phyloP scores from a whole-genome alignment of 345 rosid species.

The Syzygium aqueum region DNA sequence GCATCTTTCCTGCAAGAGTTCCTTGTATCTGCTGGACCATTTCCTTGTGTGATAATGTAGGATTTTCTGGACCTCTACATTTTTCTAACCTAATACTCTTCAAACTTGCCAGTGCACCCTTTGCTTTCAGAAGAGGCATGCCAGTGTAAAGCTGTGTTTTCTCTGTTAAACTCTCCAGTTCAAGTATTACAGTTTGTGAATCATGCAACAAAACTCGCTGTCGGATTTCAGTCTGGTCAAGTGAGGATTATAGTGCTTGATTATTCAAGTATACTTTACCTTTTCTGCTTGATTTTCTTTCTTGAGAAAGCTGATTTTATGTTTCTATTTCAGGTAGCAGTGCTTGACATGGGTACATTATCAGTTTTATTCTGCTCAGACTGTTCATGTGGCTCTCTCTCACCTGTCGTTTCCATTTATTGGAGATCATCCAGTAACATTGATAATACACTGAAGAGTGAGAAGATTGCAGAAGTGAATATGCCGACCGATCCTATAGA shows the following conservation, averaged over 20 bases:
- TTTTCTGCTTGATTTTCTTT: constrained; percentile 7
- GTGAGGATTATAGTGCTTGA: constrained; percentile 17
- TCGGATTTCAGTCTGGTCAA: constrained; percentile 73
- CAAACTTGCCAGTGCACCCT: constrained; percentile 43
- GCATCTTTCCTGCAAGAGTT: background rate
- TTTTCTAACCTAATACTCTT: background rate
- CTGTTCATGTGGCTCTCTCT: constrained; percentile 33
- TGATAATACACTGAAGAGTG: constrained; percentile 15
- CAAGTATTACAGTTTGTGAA: constrained; percentile 39
- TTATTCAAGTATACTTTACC: background rate
- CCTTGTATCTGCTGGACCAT: background rate
- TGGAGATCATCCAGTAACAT: constrained; percentile 21
- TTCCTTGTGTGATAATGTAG: background rate
- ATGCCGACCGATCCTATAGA: constrained; percentile 3
- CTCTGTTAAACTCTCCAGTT: constrained; percentile 52
- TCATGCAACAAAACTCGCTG: constrained; percentile 53
- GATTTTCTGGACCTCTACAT: background rate
- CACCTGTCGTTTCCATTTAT: constrained; percentile 48
- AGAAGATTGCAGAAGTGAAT: constrained; percentile 5
- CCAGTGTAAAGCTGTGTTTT: constrained; percentile 55
- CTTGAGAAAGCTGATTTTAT: background rate
- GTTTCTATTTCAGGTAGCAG: constrained; percentile 56
- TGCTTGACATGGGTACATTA: constrained; percentile 51
- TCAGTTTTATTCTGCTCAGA: constrained; percentile 59
- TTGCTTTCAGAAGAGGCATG: constrained; percentile 53